These are phyloP conservation scores for Senecio squalidus DNA, from an alignment of 140 eudicot genomes.

Conservation along the genomic window DNA sequence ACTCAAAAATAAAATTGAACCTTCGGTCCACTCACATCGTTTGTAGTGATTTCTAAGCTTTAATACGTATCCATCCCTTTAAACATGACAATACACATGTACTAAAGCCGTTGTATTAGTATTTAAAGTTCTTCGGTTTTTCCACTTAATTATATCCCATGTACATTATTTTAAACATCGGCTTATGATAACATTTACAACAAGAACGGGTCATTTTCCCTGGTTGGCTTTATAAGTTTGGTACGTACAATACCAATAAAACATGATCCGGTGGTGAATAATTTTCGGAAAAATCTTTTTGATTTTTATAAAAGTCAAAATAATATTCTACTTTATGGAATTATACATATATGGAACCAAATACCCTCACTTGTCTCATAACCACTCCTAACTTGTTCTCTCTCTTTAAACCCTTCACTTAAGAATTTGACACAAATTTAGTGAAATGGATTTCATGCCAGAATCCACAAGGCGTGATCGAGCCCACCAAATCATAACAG, in stretches of 20 bases:
- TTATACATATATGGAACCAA: slow-evolving; percentile 18
- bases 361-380: slow-evolving; percentile 20
- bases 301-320: no score
- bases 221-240: no score
- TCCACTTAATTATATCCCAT: background rate
- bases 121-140: background rate
- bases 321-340: no score
- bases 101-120: background rate
- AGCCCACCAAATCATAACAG: slow-evolving; percentile 30
- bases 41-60: background rate
- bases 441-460: slow-evolving; percentile 14
- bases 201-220: no score
- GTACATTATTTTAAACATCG: background rate
- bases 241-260: no score
- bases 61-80: background rate
- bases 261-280: no score
- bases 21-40: background rate
- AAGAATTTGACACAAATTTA: background rate
- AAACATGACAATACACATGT: background rate
- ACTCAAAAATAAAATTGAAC: background rate
- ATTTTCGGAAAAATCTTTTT: no score
- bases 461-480: slow-evolving; percentile 14
- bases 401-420: background rate
- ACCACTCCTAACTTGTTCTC: slow-evolving; percentile 18
- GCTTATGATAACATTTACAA: no score